These are phyloP conservation scores for Podaxis sp. DNA, from an alignment of 768 basidiomycete genomes.

Conservation along the genomic window DNA sequence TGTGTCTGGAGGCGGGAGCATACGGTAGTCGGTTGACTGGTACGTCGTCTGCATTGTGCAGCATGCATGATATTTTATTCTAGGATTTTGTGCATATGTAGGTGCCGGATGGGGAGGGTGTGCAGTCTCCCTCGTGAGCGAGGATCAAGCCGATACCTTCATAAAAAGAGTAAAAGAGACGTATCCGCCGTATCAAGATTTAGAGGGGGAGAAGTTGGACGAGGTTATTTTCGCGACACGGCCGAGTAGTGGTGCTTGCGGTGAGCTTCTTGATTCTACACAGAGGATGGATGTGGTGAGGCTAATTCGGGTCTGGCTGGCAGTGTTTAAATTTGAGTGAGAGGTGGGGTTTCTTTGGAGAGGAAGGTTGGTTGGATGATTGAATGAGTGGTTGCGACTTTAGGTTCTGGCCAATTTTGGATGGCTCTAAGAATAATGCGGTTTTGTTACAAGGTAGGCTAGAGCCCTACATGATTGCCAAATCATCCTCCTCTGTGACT, in stretches of 20 bases:
- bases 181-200: conserved; percentile 59
- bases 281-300: background rate
- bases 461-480: no score
- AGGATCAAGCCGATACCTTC: conserved; percentile 57
- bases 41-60: conserved; percentile 19
- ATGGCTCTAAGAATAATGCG: no score
- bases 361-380: no score
- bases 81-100: conserved; percentile 20
- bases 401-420: no score
- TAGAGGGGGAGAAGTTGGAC: conserved; percentile 53
- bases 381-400: no score
- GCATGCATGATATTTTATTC: background rate
- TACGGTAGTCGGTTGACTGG: conserved; percentile 84
- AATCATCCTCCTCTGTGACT: no score
- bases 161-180: conserved; percentile 52
- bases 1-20: conserved; percentile 70
- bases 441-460: no score
- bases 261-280: conserved; percentile 37
- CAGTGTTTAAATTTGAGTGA: conserved; percentile 24
- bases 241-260: conserved; percentile 79
- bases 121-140: conserved; percentile 75
- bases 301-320: background rate
- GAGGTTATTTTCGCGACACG: conserved; percentile 81
- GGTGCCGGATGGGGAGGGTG: conserved; percentile 94
- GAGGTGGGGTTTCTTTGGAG: no score